Evolutionary conservation across 2,329 filamentous ascomycete genomes (phyloP).

Genomic region (Diaporthe ilicicola): DNA sequence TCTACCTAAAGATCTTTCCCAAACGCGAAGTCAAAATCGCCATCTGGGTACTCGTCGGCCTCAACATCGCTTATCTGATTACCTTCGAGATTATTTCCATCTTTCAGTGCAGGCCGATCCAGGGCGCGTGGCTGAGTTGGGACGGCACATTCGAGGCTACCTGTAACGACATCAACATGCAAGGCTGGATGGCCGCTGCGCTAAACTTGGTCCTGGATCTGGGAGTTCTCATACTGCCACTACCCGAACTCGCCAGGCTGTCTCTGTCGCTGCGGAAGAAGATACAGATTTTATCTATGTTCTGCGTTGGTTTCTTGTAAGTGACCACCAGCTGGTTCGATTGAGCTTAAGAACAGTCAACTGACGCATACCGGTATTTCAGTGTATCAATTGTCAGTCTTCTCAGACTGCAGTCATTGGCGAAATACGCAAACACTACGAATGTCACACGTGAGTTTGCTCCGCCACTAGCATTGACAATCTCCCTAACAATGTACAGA

Average conservation of each 20-base stretch:
- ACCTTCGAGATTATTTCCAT: slow-evolving; percentile 40
- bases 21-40: slow-evolving; percentile 39
- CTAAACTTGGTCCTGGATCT: slow-evolving; percentile 45
- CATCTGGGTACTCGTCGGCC: slow-evolving; percentile 40
- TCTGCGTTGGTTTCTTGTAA: slow-evolving; percentile 46
- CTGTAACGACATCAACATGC: slow-evolving; percentile 44
- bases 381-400: slow-evolving; percentile 42
- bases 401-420: slow-evolving; percentile 34
- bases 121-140: slow-evolving; percentile 43
- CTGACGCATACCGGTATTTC: neutral
- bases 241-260: slow-evolving; percentile 41
- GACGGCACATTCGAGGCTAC: slow-evolving; percentile 42
- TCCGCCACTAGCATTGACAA: neutral
- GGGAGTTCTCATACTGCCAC: slow-evolving; percentile 42
- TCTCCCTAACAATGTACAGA: slow-evolving; percentile 23
- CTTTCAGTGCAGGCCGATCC: slow-evolving; percentile 44
- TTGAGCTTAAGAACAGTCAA: neutral
- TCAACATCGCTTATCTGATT: slow-evolving; percentile 40
- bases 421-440: slow-evolving; percentile 22
- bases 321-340: neutral
- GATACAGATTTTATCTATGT: slow-evolving; percentile 46
- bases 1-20: slow-evolving; percentile 47
- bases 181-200: slow-evolving; percentile 43
- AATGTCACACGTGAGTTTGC: slow-evolving; percentile 31
- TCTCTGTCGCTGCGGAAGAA: slow-evolving; percentile 43